phyloP scores from a whole-genome alignment of 805 yeast species.

The Huiozyma naganishii region DNA sequence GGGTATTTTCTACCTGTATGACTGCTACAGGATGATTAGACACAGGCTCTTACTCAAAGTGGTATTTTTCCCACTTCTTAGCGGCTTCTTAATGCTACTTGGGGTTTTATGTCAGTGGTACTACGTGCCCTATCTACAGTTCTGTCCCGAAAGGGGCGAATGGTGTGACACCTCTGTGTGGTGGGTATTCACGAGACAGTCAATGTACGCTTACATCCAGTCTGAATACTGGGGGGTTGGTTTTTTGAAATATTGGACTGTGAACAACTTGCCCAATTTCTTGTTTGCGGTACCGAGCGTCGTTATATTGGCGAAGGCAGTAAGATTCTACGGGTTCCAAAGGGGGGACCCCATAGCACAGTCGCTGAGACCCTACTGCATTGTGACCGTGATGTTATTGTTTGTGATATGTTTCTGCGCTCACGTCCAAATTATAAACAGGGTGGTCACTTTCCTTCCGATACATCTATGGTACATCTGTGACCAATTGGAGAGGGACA shows the following conservation, averaged over 20 bases:
- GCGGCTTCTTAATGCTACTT: constrained; percentile 47
- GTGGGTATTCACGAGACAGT: constrained; percentile 15
- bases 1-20: constrained; percentile 57
- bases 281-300: constrained; percentile 62
- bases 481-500: constrained; percentile 16
- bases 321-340: constrained; percentile 28
- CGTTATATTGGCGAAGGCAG: constrained; percentile 33
- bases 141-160: constrained; percentile 62
- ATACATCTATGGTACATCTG: constrained; percentile 63
- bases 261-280: constrained; percentile 75
- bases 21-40: constrained; percentile 29
- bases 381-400: constrained; percentile 35
- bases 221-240: constrained; percentile 78
- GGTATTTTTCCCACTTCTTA: constrained; percentile 29
- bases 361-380: constrained; percentile 29
- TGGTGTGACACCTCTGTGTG: constrained; percentile 50
- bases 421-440: constrained; percentile 78
- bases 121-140: constrained; percentile 40
- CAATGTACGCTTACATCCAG: constrained; percentile 65
- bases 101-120: constrained; percentile 37
- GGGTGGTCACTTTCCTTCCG: constrained; percentile 73
- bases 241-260: constrained; percentile 71
- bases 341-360: constrained; percentile 10
- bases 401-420: constrained; percentile 48
- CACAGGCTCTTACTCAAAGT: constrained; percentile 6